Base-by-base conservation (phyloP, 176 grass and related monocot species). In the Carex cristatella region DNA sequence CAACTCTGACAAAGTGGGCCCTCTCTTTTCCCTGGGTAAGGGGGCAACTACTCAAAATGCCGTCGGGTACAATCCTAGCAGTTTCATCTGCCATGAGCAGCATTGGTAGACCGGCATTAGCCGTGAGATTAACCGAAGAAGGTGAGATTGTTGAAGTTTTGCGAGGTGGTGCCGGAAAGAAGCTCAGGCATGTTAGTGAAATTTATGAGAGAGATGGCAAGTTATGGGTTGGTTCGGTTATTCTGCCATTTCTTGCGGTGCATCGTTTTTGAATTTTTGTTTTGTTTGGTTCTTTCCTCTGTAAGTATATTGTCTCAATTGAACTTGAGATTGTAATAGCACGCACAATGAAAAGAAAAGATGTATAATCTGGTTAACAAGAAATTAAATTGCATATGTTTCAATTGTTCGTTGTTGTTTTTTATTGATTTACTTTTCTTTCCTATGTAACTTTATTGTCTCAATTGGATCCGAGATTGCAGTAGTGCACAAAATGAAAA, bases 161-260 rank as follows among this genome's bases (percentile, higher is more conserved):
- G 27, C 81, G 6, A 83, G 81, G 33, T 16, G 48, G 1, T 19
- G 30, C 12, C 0, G 81, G 81, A 27, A 83, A 53, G 81, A 83
- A 83, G 64, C 18, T 83, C 27, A 49, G 61, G 40, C 61, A 68
- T 55, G 42, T 83, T 65, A 83, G 81, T 12, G 81, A 83, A 83
- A 30, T 83, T 66, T 4, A 55, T 63, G 81, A 83, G 81, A 63
- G 10, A 83, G 64, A 83, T 66, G 81, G 81, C 6, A 83, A 7
- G 23, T 68, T 83, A 55, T 83, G 81, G 81, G 4, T 83, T 35
- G 81, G 81, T 33, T 83, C 81, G 3, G 81, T 83, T 68, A n/a
- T 83, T 83, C 48, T 68, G 38, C 81, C 81, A 28, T 83, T 83
- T 54, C 32, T 83, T 53, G 62, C 19, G 0, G 81, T 69, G 28